Conservation (phyloP, 129 eudicot genomes). For the Arctium minus region DNA sequence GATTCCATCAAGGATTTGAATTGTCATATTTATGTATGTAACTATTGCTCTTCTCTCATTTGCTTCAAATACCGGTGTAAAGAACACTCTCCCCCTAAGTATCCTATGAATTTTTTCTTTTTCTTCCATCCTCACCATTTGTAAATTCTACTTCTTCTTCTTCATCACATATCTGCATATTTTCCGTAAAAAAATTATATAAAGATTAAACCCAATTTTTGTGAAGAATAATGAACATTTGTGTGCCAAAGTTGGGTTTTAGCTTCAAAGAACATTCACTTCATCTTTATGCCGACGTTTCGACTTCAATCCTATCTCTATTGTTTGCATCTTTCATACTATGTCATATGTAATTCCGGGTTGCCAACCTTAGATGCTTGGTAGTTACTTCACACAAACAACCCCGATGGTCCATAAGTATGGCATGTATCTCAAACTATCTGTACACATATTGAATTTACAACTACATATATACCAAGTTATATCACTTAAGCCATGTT, state of each 20-base stretch:
- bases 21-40: conserved; percentile 19
- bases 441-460: no score
- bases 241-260: background rate
- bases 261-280: background rate
- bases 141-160: conserved; percentile 13
- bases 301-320: background rate
- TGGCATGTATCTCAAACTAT: no score
- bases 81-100: conserved; percentile 13
- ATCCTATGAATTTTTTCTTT: conserved; percentile 6
- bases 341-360: background rate
- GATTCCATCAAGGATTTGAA: conserved; percentile 92
- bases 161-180: background rate
- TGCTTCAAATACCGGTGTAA: conserved; percentile 24
- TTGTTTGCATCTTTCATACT: background rate
- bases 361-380: no score
- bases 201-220: background rate
- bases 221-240: background rate
- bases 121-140: background rate
- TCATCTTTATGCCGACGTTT: background rate
- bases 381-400: no score
- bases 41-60: conserved; percentile 10
- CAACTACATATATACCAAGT: no score
- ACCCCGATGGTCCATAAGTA: no score
- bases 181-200: background rate
- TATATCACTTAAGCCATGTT: no score